These are phyloP conservation scores for Candida incommunis DNA, from an alignment of 805 yeast genomes.

Conservation along the genomic window DNA sequence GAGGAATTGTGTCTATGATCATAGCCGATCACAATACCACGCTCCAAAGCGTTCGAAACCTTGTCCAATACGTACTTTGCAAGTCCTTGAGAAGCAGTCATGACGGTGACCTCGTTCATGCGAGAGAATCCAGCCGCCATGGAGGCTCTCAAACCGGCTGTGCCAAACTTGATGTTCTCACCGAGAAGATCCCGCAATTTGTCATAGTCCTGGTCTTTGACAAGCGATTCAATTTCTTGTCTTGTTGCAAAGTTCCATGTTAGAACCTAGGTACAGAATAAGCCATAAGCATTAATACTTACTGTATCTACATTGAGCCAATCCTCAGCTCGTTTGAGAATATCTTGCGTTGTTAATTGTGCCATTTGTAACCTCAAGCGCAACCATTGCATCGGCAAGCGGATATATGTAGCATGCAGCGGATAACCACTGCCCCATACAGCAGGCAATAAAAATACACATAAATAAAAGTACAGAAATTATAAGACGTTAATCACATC, in stretches of 20 bases:
- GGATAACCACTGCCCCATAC: no score
- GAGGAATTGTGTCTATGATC: conserved; percentile 80
- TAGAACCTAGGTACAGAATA: neutral
- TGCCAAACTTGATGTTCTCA: conserved; percentile 46
- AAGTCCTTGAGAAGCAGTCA: conserved; percentile 59
- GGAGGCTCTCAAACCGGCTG: conserved; percentile 77
- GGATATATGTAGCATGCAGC: no score
- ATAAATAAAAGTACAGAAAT: no score
- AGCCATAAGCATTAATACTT: neutral
- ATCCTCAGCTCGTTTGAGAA: neutral
- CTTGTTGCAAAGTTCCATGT: neutral
- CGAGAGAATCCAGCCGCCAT: conserved; percentile 88
- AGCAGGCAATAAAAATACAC: no score
- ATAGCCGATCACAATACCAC: conserved; percentile 65
- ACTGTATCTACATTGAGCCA: neutral
- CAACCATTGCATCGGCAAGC: no score
- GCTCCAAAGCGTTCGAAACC: conserved; percentile 19
- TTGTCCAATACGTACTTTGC: conserved; percentile 20
- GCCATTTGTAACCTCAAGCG: no score
- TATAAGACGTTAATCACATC: conserved; percentile 6
- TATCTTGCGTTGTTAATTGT: neutral
- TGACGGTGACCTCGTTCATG: conserved; percentile 78
- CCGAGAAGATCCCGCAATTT: neutral
- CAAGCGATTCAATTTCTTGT: neutral
- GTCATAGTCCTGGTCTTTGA: neutral